phyloP scores from a whole-genome alignment of 129 eudicot genomes.

The Centella asiatica region DNA sequence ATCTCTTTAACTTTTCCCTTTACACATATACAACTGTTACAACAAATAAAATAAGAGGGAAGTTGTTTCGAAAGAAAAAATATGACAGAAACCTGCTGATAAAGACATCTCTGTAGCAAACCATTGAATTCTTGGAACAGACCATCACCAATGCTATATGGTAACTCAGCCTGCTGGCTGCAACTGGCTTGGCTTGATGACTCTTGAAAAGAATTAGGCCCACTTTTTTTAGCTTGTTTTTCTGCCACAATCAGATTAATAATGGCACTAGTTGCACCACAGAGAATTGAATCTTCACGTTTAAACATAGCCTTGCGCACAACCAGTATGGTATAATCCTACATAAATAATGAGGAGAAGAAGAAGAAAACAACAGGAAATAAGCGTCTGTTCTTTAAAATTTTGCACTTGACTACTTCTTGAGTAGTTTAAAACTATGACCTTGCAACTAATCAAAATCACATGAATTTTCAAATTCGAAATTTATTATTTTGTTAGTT shows the following conservation, averaged over 20 bases:
- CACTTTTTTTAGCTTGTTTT: conserved; percentile 41
- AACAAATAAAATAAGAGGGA: conserved; percentile 1
- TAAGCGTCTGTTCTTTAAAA: neutral
- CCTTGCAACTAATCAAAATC: neutral
- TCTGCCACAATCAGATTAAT: conserved; percentile 51
- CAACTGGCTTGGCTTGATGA: conserved; percentile 83
- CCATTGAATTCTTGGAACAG: conserved; percentile 76
- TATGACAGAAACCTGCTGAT: conserved; percentile 47
- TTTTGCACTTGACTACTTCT: too few relatives aligned
- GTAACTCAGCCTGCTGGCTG: conserved; percentile 59
- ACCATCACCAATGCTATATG: conserved; percentile 29
- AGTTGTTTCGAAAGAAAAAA: neutral
- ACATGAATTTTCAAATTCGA: too few relatives aligned
- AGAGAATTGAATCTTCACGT: conserved; percentile 58
- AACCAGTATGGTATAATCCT: conserved; percentile 71
- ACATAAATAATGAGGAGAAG: conserved; percentile 8
- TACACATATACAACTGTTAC: conserved; percentile 11
- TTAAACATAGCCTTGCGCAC: conserved; percentile 79
- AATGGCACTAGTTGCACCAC: conserved; percentile 58
- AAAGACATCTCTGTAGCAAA: conserved; percentile 71
- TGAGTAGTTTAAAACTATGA: neutral
- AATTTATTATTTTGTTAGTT: too few relatives aligned
- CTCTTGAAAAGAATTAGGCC: conserved; percentile 45
- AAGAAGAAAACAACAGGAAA: conserved; percentile 6
- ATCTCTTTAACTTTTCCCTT: conserved; percentile 63